Evolutionary conservation across 139 green algal species (phyloP), one percentile per base, ranked within the genome.

Genomic region (Chlorella sp.): DNA sequence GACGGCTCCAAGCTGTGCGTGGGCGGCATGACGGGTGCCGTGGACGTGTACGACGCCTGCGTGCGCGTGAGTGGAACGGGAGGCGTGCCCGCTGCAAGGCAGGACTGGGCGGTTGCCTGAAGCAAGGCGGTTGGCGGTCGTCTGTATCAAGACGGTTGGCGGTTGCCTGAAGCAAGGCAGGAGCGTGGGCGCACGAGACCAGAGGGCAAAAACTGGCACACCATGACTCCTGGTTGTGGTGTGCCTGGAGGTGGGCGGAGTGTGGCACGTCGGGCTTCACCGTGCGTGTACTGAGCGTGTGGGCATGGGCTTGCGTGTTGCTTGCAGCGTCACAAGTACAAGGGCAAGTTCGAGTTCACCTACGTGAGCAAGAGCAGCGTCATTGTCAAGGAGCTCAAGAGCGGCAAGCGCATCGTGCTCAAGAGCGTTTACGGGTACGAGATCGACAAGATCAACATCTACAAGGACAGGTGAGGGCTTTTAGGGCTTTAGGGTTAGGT

Each of bases 11-110:
- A 80, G 69, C 62, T 94, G 61, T 82, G 72, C n/a, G 78, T 93
- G 33, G 89, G 89, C 4, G 77, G 72, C 49, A 79, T 92, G 66
- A 86, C 82, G 4, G 89, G 88, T 1, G 69, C 80, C 34, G 87
- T 96, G 62, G 89, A 93, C 69, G 72, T 94, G 66, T 94, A 91
- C 68, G 90, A 94, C 70, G 84, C 88, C 2, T 94, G 87, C 81
- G 71, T 92, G n/a, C 81, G 70, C 26, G 66, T 71, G 66, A 31
- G 66, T 69, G 63, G 22, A n/a, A n/a, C n/a, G n/a, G n/a, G n/a
- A n/a, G n/a, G 65, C 42, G 71, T 5, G 63, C 70, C 63, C 70
- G 49, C 20, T 14, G 14, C 14, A 26, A 20, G 14, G 49, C 20
- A 20, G 14, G 49, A 26, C 14, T 20, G 49, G 14, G 49, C 20